Evolutionary conservation across 2,329 filamentous ascomycete genomes (phyloP).

Genomic region (Hypoxylon sp.): DNA sequence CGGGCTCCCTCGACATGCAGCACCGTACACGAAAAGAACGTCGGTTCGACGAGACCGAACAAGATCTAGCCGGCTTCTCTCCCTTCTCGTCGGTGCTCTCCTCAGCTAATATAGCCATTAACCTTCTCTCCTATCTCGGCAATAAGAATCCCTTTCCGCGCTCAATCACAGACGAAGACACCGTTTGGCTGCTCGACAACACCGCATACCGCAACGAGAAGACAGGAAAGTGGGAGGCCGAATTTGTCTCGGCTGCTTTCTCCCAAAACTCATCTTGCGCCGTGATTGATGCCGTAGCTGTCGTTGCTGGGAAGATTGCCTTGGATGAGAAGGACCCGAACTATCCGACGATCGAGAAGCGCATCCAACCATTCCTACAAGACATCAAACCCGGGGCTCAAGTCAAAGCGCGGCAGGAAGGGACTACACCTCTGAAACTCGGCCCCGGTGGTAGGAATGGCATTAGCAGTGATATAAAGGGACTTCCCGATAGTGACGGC

Average conservation of each 20-base stretch:
- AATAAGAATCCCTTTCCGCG: constrained; percentile 69
- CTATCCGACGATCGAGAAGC: constrained; percentile 70
- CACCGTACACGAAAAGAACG: constrained; percentile 61
- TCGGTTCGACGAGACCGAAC: constrained; percentile 64
- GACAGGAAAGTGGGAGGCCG: constrained; percentile 76
- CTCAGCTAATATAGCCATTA: constrained; percentile 49
- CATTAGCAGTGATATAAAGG: constrained; percentile 74
- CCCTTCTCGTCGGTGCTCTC: constrained; percentile 40
- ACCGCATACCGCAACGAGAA: constrained; percentile 75
- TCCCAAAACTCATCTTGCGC: constrained; percentile 76
- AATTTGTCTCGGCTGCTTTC: constrained; percentile 87
- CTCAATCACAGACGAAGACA: constrained; percentile 73
- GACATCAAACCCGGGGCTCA: constrained; percentile 77
- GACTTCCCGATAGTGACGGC: constrained; percentile 61
- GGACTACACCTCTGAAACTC: constrained; percentile 62
- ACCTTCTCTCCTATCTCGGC: constrained; percentile 64
- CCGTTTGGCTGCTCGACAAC: constrained; percentile 91
- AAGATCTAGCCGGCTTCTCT: constrained; percentile 57
- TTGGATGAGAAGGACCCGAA: constrained; percentile 71
- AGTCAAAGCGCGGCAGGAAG: constrained; percentile 72
- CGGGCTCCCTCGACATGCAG: constrained; percentile 59
- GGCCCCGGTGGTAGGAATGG: constrained; percentile 80
- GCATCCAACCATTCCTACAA: constrained; percentile 83
- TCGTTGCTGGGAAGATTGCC: constrained; percentile 76
- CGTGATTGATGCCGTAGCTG: constrained; percentile 75